Percentiles rank a stretch among this genome's conserved stretches.
These are phyloP conservation scores for Dipteronia sinensis DNA, from an alignment of 345 rosid genomes.

Conservation along the genomic window DNA sequence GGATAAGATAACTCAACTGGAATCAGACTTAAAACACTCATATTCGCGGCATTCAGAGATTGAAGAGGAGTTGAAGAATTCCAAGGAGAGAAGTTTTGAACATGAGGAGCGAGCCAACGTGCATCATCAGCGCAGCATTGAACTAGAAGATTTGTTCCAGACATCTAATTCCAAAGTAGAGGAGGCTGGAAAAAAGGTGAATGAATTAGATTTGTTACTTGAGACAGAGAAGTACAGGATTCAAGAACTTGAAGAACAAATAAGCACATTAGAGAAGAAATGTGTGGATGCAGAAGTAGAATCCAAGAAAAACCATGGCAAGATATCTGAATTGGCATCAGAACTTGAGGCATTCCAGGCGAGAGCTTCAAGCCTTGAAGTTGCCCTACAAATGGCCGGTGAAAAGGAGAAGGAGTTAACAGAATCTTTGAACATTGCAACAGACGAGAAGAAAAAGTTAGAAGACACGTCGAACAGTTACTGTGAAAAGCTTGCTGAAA, in stretches of 20 bases:
- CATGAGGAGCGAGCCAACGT: constrained; percentile 67
- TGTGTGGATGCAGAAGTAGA: constrained; percentile 64
- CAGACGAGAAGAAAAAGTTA: constrained; percentile 67
- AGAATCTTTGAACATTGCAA: constrained; percentile 50
- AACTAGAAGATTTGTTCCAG: constrained; percentile 68
- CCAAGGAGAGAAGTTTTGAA: constrained; percentile 56
- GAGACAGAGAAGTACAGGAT: constrained; percentile 88
- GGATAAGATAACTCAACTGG: constrained; percentile 54
- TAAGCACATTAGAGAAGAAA: constrained; percentile 67
- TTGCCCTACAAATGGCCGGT: constrained; percentile 56
- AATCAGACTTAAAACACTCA: constrained; percentile 57
- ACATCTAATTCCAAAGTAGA: constrained; percentile 67
- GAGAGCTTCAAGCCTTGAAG: constrained; percentile 71
- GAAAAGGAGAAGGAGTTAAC: constrained; percentile 67
- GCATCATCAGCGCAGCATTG: constrained; percentile 66
- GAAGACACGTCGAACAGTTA: constrained; percentile 58
- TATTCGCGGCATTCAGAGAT: constrained; percentile 51
- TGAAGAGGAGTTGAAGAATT: constrained; percentile 57
- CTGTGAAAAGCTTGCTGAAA: constrained; percentile 58
- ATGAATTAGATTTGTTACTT: constrained; percentile 84
- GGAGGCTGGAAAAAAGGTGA: constrained; percentile 67
- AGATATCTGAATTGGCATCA: constrained; percentile 63
- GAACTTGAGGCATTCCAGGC: constrained; percentile 75
- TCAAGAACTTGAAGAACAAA: constrained; percentile 91
- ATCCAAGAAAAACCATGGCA: constrained; percentile 47